Base-by-base conservation (phyloP, 2,329 filamentous ascomycete species). In the Claviceps paspali region DNA sequence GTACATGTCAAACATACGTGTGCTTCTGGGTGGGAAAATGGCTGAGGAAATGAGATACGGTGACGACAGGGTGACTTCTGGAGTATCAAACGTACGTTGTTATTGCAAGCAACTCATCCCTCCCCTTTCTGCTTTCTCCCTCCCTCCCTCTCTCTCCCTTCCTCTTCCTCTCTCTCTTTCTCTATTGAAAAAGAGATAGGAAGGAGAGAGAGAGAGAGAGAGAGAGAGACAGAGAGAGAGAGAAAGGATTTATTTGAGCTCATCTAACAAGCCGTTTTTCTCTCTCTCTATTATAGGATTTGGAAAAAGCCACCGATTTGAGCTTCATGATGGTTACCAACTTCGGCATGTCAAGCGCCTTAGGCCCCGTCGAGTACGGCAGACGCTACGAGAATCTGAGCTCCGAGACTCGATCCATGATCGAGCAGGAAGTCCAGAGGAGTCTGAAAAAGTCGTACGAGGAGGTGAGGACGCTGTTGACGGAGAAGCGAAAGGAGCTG, bases 21-120 rank as follows among this genome's bases (percentile, higher is more conserved):
- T 87, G 18, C 71, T 73, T 27, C 78, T 94, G 63, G 86, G 85
- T 47, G 86, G 86, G 38, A 91, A 88, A 58, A 82, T 86, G 46
- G 86, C 81, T 0, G 86, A 94, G 56, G 87, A 96, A 61, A 73
- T 98, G 46, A 76, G 91, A 36, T 98, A 86, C 51, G 91, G 91
- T 21, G 66, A 78, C n/a, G 84, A 94, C 47, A 82, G 85, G 47
- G 87, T 96, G 29, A 92, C 87, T 1, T 88, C 81, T 46, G 91
- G 91, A 45, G 87, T 86, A 39, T 82, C 82, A 37, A 71, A 71
- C 38, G 81, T 85, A 70, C 59, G 77, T 65, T 22, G n/a, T n/a
- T n/a, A n/a, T n/a, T n/a, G n/a, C n/a, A n/a, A n/a, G n/a, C n/a
- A n/a, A n/a, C n/a, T n/a, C n/a, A n/a, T n/a, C n/a, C n/a, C n/a